Evolutionary conservation across 2,329 filamentous ascomycete species (phyloP).

Genomic region (Fusarium mundagurra): DNA sequence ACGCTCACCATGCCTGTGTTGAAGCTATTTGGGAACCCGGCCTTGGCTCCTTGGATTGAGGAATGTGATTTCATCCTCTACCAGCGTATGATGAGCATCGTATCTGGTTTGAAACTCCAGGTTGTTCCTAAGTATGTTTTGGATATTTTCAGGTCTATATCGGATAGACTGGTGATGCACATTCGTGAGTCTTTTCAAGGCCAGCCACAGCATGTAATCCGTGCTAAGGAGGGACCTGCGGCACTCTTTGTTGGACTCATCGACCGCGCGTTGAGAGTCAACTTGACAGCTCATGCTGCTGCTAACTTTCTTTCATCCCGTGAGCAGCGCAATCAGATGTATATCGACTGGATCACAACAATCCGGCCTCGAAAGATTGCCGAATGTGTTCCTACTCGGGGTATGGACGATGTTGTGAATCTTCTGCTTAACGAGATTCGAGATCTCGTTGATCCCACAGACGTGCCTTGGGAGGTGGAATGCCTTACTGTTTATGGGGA

Average conservation of each 20-base stretch:
- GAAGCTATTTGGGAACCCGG: constrained; percentile 84
- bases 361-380: constrained; percentile 71
- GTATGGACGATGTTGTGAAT: constrained; percentile 73
- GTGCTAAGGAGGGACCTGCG: constrained; percentile 88
- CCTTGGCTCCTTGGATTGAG: constrained; percentile 90
- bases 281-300: constrained; percentile 91
- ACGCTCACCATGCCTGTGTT: constrained; percentile 97
- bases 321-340: constrained; percentile 94
- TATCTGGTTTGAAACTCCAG: constrained; percentile 88
- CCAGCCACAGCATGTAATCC: constrained; percentile 84
- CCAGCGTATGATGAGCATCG: constrained; percentile 94
- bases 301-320: constrained; percentile 92
- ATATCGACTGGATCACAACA: constrained; percentile 84
- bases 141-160: constrained; percentile 87
- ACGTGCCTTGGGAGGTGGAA: constrained; percentile 72
- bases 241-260: constrained; percentile 88
- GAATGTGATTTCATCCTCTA: constrained; percentile 96
- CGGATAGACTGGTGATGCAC: constrained; percentile 80
- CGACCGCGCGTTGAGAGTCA: constrained; percentile 88
- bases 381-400: constrained; percentile 69
- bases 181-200: constrained; percentile 86
- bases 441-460: constrained; percentile 74
- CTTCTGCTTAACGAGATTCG: constrained; percentile 74
- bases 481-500: constrained; percentile 69
- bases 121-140: constrained; percentile 89